Evolutionary conservation across 1,139 yeast species (phyloP).

Genomic region (Blastobotrys malaysiensis): DNA sequence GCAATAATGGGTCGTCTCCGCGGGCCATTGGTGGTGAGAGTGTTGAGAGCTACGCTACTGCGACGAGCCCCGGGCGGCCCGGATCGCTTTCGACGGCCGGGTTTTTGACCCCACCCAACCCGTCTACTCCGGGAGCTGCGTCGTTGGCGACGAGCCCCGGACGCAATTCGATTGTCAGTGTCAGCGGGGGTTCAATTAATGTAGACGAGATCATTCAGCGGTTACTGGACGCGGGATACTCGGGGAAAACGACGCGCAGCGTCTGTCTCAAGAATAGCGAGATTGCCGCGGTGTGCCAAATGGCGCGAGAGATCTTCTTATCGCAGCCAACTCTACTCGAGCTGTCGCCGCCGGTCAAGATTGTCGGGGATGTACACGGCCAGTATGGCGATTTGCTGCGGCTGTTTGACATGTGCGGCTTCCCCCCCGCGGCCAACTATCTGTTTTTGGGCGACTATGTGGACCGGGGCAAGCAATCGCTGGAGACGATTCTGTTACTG

Average conservation of each 20-base stretch:
- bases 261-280: slow-evolving; percentile 85
- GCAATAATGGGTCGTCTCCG: background rate
- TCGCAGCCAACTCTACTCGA: slow-evolving; percentile 87
- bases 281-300: slow-evolving; percentile 77
- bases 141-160: slow-evolving; percentile 17
- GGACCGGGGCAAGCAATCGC: slow-evolving; percentile 90
- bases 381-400: slow-evolving; percentile 90
- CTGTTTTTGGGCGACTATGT: slow-evolving; percentile 93
- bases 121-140: slow-evolving; percentile 5
- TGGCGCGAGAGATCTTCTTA: slow-evolving; percentile 81
- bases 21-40: background rate
- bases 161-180: slow-evolving; percentile 9
- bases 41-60: slow-evolving; percentile 2
- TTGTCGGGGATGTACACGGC: slow-evolving; percentile 97
- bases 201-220: slow-evolving; percentile 87
- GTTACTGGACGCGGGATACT: slow-evolving; percentile 88
- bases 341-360: slow-evolving; percentile 90
- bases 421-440: slow-evolving; percentile 94
- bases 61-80: slow-evolving; percentile 1
- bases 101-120: slow-evolving; percentile 8
- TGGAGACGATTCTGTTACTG: slow-evolving; percentile 81
- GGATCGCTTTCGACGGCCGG: slow-evolving; percentile 2
- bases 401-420: slow-evolving; percentile 91
- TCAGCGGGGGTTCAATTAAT: slow-evolving; percentile 16
- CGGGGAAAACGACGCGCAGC: slow-evolving; percentile 85